phyloP scores from a whole-genome alignment of 2,329 filamentous ascomycete species.

The Trichoderma guizhouense region DNA sequence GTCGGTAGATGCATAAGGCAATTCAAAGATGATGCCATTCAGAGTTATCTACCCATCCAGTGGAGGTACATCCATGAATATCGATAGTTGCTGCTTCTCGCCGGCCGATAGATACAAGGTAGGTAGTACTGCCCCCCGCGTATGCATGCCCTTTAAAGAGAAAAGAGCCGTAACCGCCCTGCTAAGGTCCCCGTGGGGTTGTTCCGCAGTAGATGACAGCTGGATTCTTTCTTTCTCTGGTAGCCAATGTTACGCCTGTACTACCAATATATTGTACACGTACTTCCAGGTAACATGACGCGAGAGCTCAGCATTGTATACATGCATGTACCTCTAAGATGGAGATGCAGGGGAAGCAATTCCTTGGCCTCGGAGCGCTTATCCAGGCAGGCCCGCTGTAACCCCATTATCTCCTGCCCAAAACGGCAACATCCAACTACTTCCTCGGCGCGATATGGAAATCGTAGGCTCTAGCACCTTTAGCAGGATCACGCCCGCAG shows the following conservation, averaged over 20 bases:
- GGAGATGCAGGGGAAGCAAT: neutral
- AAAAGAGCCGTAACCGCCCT: neutral
- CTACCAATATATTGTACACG: neutral
- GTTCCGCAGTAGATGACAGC: neutral
- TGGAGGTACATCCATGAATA: neutral
- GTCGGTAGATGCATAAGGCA: neutral
- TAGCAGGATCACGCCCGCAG: constrained; percentile 3
- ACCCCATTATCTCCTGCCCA: neutral
- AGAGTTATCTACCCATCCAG: neutral
- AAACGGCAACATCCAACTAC: constrained; percentile 2
- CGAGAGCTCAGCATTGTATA: neutral
- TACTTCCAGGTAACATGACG: neutral
- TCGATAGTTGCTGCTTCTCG: neutral
- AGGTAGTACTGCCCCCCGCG: neutral
- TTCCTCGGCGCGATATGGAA: neutral
- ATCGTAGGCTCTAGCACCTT: neutral
- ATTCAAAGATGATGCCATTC: neutral
- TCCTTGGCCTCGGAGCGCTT: constrained; percentile 9
- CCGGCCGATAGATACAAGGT: neutral
- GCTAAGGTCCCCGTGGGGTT: neutral
- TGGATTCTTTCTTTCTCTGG: neutral
- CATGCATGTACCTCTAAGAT: neutral
- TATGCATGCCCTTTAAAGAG: neutral
- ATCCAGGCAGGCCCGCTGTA: constrained; percentile 7
- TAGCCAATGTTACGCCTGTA: neutral